phyloP scores from a whole-genome alignment of 345 rosid species.

The Kernera saxatilis region DNA sequence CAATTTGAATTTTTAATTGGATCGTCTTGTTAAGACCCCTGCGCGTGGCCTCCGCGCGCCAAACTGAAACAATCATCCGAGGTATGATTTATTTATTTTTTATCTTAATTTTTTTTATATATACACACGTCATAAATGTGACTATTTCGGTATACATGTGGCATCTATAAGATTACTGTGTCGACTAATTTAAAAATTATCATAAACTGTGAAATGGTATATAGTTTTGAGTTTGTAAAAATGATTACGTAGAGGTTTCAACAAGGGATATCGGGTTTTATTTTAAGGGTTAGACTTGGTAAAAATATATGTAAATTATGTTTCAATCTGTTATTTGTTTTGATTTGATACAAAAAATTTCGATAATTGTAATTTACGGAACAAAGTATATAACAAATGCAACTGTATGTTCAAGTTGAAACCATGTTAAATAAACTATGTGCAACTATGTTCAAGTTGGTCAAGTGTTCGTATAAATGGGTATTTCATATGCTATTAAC shows the following conservation, averaged over 20 bases:
- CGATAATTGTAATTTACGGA: neutral
- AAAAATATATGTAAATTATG: neutral
- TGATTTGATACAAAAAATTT: neutral
- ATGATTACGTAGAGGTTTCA: neutral
- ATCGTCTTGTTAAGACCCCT: too few species aligned
- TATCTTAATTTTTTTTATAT: too few species aligned
- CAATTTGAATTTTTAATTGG: too few species aligned
- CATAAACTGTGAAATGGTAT: too few species aligned
- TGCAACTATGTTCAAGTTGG: neutral
- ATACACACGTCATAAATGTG: too few species aligned
- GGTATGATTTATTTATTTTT: too few species aligned
- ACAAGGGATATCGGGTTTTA: neutral
- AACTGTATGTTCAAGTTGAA: neutral
- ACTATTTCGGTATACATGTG: neutral
- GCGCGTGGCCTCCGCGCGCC: too few species aligned
- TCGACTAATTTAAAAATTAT: neutral
- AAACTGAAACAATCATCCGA: too few species aligned
- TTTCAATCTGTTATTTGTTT: neutral
- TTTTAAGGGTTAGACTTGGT: too few species aligned
- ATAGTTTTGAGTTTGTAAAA: neutral
- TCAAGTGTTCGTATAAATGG: too few species aligned
- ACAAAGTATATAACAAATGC: neutral
- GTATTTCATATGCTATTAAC: too few species aligned
- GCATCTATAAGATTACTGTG: neutral
- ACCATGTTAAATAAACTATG: too few species aligned